Evolutionary conservation across 2,329 filamentous ascomycete genomes (phyloP), one percentile per base, ranked within the genome.

Genomic region (Alternaria atra): DNA sequence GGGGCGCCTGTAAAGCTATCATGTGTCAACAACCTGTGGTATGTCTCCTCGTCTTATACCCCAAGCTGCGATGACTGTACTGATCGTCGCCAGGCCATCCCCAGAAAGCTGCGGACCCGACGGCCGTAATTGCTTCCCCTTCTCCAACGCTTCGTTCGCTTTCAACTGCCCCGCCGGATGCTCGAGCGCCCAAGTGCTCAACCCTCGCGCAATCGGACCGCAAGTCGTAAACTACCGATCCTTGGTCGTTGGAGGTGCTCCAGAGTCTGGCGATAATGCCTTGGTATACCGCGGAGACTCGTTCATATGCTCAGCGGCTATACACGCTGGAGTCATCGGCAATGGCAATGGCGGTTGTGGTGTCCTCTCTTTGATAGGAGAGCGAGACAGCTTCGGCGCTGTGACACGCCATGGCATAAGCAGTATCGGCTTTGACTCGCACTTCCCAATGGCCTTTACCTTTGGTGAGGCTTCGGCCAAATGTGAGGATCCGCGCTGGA

Each of bases 11-110:
- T 85, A 47, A 83, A 84, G 60, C 85, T 94, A 53, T 83, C 86
- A 13, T 95, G 92, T 76, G 85, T 85, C 15, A 82, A 85, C 48
- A 85, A 87, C 7, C 90, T 91, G 73, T 95, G 91, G 91, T 84
- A 82, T 12, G 72, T 58, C 40, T 6, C 37, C 8, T 8, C 20
- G 7, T n/a, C 20, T 27, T n/a, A 48, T 7, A 10, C 20, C 6
- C 15, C 40, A 15, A 15, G 29, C 17, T 25, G 6, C 20, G 9
- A 27, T 13, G 3, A 20, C 20, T 17, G 37, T 35, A 35, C 47
- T 32, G 27, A 34, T 30, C 17, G 29, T 48, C 27, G 37, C 15
- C 32, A 77, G 75, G 75, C 62, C 66, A 6, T 70, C 66, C 48
- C 60, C 70, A 12, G 70, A 67, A 39, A 65, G 55, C 40, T 87